Conservation (phyloP, 176 grass and related monocot genomes). For the Hordeum marinum region DNA sequence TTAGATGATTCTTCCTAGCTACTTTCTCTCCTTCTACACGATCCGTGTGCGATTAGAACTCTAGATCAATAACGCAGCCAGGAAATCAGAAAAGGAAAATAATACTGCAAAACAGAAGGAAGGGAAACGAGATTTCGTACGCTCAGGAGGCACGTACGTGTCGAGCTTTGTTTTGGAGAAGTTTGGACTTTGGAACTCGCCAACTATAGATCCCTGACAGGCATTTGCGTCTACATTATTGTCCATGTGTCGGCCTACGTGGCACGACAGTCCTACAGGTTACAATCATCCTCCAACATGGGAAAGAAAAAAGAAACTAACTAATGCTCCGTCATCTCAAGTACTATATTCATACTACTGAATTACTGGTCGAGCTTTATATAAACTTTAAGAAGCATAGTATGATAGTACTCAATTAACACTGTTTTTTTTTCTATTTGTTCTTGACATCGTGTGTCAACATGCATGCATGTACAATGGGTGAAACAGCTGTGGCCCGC, state of each 20-base stretch:
- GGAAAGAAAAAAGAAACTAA: neutral
- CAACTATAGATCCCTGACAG: neutral
- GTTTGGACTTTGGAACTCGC: neutral
- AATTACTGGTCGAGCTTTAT: neutral
- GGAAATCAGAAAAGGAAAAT: neutral
- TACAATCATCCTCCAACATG: neutral
- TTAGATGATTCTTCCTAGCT: neutral
- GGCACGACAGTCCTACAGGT: neutral
- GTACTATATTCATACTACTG: too few species aligned
- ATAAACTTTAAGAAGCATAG: neutral
- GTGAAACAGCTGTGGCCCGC: neutral
- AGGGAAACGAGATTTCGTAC: neutral
- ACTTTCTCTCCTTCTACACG: neutral
- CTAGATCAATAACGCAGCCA: neutral
- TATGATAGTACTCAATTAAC: neutral
- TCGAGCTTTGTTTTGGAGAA: neutral
- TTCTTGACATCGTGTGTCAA: neutral
- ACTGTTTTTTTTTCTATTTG: neutral
- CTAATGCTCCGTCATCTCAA: neutral
- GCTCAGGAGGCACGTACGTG: neutral
- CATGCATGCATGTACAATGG: neutral
- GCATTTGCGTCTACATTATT: neutral
- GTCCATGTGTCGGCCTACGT: neutral
- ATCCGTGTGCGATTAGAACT: neutral
- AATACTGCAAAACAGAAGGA: neutral